Evolutionary conservation across 2,329 filamentous ascomycete genomes (phyloP).

Genomic region (Talaromyces atroroseus): DNA sequence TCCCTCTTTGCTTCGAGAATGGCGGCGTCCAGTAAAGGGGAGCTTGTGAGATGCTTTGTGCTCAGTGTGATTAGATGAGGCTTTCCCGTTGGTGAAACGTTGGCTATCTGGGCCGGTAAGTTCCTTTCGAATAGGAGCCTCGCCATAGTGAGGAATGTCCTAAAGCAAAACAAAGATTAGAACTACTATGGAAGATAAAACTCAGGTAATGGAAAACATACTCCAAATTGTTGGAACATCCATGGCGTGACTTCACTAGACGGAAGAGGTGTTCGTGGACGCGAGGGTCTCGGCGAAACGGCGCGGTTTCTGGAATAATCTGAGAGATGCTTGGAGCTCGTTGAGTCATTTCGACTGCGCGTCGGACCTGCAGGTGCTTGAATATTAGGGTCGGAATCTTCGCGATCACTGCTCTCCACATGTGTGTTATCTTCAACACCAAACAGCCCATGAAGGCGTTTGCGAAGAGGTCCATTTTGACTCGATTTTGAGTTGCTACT

Average conservation of each 20-base stretch:
- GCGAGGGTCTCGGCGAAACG: conserved; percentile 67
- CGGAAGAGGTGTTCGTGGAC: conserved; percentile 77
- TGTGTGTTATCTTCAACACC: conserved; percentile 79
- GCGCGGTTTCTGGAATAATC: conserved; percentile 44
- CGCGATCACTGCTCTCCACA: conserved; percentile 49
- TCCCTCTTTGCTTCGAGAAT: conserved; percentile 56
- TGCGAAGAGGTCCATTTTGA: conserved; percentile 63
- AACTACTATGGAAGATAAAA: neutral
- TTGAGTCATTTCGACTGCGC: conserved; percentile 76
- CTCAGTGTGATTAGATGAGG: conserved; percentile 30
- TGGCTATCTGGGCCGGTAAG: conserved; percentile 65
- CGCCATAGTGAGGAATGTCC: conserved; percentile 72
- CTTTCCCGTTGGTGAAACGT: conserved; percentile 49
- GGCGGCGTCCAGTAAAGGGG: conserved; percentile 41
- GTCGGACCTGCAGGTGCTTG: conserved; percentile 47
- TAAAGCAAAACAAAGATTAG: conserved; percentile 26
- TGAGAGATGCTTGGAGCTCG: conserved; percentile 58
- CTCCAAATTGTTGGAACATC: conserved; percentile 70
- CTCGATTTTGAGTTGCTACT: conserved; percentile 75
- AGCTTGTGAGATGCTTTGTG: conserved; percentile 42
- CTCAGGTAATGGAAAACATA: conserved; percentile 46
- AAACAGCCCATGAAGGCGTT: conserved; percentile 87
- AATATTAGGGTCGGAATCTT: conserved; percentile 68
- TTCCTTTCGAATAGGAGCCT: conserved; percentile 67
- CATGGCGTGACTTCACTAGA: conserved; percentile 97